These are phyloP conservation scores for Lactarius hengduanensis DNA, from an alignment of 768 basidiomycete genomes.

Conservation along the genomic window DNA sequence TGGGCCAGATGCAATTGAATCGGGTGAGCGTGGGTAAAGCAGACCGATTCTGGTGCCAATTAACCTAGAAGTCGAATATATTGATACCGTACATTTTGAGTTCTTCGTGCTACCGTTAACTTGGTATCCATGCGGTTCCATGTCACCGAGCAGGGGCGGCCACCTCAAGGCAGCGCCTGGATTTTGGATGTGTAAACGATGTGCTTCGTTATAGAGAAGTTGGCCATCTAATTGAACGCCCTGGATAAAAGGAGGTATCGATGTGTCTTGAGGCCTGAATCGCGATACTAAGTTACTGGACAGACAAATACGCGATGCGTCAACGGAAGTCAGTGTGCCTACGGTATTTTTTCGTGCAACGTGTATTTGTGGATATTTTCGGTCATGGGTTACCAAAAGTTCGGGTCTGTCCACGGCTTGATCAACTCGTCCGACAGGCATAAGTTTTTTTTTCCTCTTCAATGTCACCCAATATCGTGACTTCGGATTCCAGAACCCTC, in stretches of 20 bases:
- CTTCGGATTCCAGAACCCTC: background rate
- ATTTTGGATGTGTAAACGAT: background rate
- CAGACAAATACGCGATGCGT: background rate
- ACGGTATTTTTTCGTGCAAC: background rate
- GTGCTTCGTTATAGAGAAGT: conserved; percentile 3
- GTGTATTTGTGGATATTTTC: background rate
- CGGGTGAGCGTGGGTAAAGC: background rate
- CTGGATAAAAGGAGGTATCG: background rate
- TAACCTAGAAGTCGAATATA: background rate
- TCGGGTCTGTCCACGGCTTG: background rate
- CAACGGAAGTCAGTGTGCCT: background rate
- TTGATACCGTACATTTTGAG: background rate
- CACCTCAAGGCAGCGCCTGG: background rate
- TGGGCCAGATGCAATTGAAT: background rate
- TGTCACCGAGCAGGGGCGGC: background rate
- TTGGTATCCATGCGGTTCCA: background rate
- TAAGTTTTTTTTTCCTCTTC: background rate
- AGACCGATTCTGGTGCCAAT: background rate
- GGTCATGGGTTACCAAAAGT: background rate
- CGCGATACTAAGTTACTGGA: background rate
- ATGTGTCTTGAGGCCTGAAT: background rate
- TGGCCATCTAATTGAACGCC: background rate
- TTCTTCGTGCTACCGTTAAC: background rate
- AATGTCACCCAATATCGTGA: background rate
- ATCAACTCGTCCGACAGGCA: background rate